Conservation (phyloP, 495 filamentous ascomycete species). For the Peziza echinospora region DNA sequence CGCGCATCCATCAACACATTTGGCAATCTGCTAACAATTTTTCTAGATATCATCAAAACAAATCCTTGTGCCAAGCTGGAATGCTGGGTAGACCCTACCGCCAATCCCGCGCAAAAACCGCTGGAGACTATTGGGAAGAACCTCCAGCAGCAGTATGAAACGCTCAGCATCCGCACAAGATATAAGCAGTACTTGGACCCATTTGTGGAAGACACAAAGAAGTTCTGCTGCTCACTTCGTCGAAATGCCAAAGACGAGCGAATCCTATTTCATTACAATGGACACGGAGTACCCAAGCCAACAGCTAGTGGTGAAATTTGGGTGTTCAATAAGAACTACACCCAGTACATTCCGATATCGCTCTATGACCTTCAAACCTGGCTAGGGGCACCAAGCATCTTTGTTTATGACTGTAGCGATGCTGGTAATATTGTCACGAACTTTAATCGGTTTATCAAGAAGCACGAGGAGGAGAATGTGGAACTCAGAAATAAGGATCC, state of each 20-base stretch:
- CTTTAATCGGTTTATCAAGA: constrained; percentile 81
- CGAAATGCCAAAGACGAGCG: constrained; percentile 88
- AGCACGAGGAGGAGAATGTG: constrained; percentile 67
- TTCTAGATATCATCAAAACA: constrained; percentile 45
- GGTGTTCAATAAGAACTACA: constrained; percentile 98
- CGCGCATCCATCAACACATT: constrained; percentile 2
- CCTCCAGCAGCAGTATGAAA: constrained; percentile 86
- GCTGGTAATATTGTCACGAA: constrained; percentile 88
- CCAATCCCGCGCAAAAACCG: constrained; percentile 56
- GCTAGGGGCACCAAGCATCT: constrained; percentile 87
- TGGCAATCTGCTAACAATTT: background rate
- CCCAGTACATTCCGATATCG: constrained; percentile 94
- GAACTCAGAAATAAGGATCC: constrained; percentile 53
- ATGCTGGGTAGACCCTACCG: constrained; percentile 87
- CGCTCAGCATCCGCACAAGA: constrained; percentile 72
- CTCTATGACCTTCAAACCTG: constrained; percentile 89
- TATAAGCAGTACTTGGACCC: constrained; percentile 95
- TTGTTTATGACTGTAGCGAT: constrained; percentile 93
- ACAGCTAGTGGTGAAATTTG: constrained; percentile 94
- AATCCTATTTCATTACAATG: constrained; percentile 93
- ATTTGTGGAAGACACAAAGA: constrained; percentile 88
- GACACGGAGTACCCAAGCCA: constrained; percentile 92
- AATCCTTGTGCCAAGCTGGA: constrained; percentile 81
- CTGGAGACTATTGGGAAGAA: constrained; percentile 91
- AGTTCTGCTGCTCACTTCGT: constrained; percentile 72